Conservation (phyloP, 441 rosid genomes). For the Adansonia grandidieri region DNA sequence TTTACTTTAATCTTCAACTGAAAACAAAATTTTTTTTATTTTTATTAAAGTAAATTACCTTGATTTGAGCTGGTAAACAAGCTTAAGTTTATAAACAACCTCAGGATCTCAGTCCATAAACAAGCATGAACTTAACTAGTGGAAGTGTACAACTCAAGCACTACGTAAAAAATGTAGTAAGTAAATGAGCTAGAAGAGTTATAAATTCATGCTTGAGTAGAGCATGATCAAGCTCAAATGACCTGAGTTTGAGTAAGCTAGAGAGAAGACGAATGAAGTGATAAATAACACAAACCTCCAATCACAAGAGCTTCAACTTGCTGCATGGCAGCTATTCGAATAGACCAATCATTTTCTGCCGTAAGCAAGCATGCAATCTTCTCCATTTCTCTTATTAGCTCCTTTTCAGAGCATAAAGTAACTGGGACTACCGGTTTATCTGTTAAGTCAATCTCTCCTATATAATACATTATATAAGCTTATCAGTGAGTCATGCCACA, state of each 20-base stretch:
- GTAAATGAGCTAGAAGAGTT: background rate
- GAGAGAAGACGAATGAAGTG: background rate
- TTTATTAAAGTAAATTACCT: no score
- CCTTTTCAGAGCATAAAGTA: conserved; percentile 87
- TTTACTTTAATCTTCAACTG: background rate
- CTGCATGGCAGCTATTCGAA: conserved; percentile 94
- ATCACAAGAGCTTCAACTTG: conserved; percentile 87
- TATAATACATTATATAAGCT: conserved; percentile 14
- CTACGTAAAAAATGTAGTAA: conserved; percentile 6
- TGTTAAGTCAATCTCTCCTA: conserved; percentile 71
- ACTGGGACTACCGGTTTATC: conserved; percentile 78
- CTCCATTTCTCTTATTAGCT: conserved; percentile 85
- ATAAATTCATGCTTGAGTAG: background rate
- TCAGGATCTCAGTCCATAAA: background rate
- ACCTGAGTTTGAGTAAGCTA: background rate
- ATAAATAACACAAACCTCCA: conserved; percentile 60
- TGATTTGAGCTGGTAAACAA: conserved; percentile 9
- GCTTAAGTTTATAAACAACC: conserved; percentile 3
- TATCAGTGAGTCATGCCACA: background rate
- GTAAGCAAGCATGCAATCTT: conserved; percentile 73
- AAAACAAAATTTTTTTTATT: background rate
- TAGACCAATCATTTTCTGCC: conserved; percentile 93
- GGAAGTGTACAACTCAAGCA: background rate
- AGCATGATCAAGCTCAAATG: conserved; percentile 12
- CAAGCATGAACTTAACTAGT: background rate